phyloP scores from a whole-genome alignment of 2,329 filamentous ascomycete genomes.

The Fusarium newnesense region DNA sequence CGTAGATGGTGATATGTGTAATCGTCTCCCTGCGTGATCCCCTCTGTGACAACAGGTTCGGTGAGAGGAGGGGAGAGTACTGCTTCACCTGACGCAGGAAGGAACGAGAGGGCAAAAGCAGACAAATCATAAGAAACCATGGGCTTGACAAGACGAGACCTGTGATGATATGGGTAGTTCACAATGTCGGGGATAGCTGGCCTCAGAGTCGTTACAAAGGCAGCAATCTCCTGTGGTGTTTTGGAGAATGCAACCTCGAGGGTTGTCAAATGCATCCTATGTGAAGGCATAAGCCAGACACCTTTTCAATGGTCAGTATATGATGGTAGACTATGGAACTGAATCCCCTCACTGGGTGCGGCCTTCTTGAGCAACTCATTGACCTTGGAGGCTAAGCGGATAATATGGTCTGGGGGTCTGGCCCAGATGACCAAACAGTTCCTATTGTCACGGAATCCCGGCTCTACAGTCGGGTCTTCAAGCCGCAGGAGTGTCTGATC shows the following conservation, averaged over 20 bases:
- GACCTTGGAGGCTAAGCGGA: slow-evolving; percentile 72
- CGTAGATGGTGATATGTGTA: slow-evolving; percentile 95
- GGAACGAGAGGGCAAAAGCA: slow-evolving; percentile 86
- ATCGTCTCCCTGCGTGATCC: slow-evolving; percentile 62
- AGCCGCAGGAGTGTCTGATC: slow-evolving; percentile 81
- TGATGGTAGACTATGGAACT: too few relatives aligned
- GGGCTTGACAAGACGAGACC: slow-evolving; percentile 82
- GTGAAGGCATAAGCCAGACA: slow-evolving; percentile 86
- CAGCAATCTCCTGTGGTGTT: slow-evolving; percentile 73
- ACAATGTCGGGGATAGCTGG: slow-evolving; percentile 68
- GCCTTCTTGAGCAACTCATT: slow-evolving; percentile 73
- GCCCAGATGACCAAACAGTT: slow-evolving; percentile 92
- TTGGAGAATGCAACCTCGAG: slow-evolving; percentile 87
- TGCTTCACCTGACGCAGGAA: slow-evolving; percentile 78
- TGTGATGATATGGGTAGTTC: slow-evolving; percentile 73
- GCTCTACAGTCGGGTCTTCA: slow-evolving; percentile 70
- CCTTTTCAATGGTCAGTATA: slow-evolving; percentile 56
- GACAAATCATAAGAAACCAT: slow-evolving; percentile 85
- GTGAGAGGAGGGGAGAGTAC: slow-evolving; percentile 51
- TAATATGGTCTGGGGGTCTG: slow-evolving; percentile 78
- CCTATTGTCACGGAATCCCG: slow-evolving; percentile 77
- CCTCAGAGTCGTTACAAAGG: slow-evolving; percentile 67
- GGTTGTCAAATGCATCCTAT: slow-evolving; percentile 84
- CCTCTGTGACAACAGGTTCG: slow-evolving; percentile 49
- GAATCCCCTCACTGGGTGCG: slow-evolving; percentile 72